Conservation (phyloP, 2,329 filamentous ascomycete genomes). For the Cadophora sp. region DNA sequence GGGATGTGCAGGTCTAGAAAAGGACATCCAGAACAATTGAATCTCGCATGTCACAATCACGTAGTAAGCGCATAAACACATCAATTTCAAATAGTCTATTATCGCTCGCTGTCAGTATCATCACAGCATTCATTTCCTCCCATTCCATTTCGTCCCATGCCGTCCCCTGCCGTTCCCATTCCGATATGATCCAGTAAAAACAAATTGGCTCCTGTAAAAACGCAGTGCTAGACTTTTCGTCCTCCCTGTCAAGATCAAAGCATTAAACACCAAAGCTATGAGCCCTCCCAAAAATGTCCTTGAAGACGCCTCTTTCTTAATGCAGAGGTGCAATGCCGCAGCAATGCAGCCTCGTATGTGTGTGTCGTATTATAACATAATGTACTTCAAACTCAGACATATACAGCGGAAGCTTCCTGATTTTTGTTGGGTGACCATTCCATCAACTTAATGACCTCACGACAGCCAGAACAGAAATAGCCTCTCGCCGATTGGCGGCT, state of each 20-base stretch:
- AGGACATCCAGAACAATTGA: neutral
- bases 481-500: neutral
- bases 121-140: neutral
- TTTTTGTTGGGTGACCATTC: neutral
- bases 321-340: constrained; percentile 6
- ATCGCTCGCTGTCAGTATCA: neutral
- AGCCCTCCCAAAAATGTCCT: constrained; percentile 11
- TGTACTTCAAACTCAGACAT: constrained; percentile 10
- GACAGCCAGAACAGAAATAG: neutral
- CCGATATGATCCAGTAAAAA: neutral
- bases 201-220: constrained; percentile 2
- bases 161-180: neutral
- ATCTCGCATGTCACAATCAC: neutral
- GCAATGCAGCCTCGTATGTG: neutral
- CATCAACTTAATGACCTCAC: constrained; percentile 5
- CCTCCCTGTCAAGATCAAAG: constrained; percentile 11
- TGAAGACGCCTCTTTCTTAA: constrained; percentile 15
- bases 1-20: neutral
- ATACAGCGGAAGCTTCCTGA: neutral
- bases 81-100: constrained; percentile 10
- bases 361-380: neutral
- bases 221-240: neutral
- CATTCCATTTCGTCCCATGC: neutral
- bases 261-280: constrained; percentile 16
- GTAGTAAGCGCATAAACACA: neutral